These are phyloP conservation scores for Pseudozyma sp. DNA, from an alignment of 1,284 basidiomycete genomes.

Conservation along the genomic window DNA sequence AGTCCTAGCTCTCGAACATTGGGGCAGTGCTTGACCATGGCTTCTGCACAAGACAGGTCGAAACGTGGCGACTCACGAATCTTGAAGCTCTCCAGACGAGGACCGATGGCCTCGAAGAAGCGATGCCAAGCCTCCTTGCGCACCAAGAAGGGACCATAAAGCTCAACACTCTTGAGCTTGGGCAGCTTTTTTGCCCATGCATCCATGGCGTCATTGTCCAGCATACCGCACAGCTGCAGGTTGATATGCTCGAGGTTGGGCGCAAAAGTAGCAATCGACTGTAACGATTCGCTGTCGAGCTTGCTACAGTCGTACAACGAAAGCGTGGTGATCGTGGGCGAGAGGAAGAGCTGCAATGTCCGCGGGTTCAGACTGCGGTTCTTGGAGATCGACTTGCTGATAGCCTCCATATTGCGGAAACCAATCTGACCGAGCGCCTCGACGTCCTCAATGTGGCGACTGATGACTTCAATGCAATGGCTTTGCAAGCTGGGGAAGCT, in stretches of 20 bases:
- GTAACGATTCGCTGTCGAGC: slow-evolving; percentile 57
- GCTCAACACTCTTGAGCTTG: slow-evolving; percentile 78
- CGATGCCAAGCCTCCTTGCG: slow-evolving; percentile 79
- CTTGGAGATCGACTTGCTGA: slow-evolving; percentile 78
- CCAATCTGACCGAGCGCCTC: slow-evolving; percentile 91
- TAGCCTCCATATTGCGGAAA: slow-evolving; percentile 65
- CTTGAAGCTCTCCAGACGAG: slow-evolving; percentile 78
- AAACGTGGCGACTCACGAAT: slow-evolving; percentile 86
- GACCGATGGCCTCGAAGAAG: slow-evolving; percentile 78
- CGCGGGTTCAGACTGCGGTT: slow-evolving; percentile 82
- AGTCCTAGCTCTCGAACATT: slow-evolving; percentile 79
- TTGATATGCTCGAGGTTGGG: slow-evolving; percentile 70
- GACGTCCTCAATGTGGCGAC: slow-evolving; percentile 86
- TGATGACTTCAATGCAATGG: slow-evolving; percentile 87
- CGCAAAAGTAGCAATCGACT: slow-evolving; percentile 56
- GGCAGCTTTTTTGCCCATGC: slow-evolving; percentile 78
- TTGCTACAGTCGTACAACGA: slow-evolving; percentile 87
- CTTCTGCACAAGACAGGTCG: slow-evolving; percentile 77
- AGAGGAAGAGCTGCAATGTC: slow-evolving; percentile 85
- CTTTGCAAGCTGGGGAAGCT: slow-evolving; percentile 78
- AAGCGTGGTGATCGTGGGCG: slow-evolving; percentile 77
- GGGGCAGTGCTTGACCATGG: slow-evolving; percentile 77
- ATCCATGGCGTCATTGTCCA: slow-evolving; percentile 78
- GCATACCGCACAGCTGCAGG: slow-evolving; percentile 87
- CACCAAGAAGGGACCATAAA: slow-evolving; percentile 90